Base-by-base conservation (phyloP, 2,329 filamentous ascomycete species). In the Hypoxylon sp. region DNA sequence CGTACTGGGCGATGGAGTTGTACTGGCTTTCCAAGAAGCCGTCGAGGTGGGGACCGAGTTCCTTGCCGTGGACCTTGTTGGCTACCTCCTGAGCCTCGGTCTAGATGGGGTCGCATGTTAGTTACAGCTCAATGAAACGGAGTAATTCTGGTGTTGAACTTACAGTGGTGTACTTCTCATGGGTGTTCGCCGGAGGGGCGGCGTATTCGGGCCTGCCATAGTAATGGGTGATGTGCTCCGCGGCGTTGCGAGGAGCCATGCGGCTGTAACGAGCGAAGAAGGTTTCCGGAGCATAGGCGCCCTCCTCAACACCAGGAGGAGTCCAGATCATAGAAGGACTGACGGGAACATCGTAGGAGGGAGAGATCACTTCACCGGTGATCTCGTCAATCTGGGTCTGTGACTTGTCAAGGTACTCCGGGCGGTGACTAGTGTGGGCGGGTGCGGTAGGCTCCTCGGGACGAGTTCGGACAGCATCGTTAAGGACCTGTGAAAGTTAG, bases 181-280 rank as follows among this genome's bases (percentile, higher is more conserved):
- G 35, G 27, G 70, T 66, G 20, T 64, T 40, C 2, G 72, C 56
- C 0, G 69, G 51, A 1, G 48, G 5, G 20, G 51, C 20, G 13
- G 27, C 4, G 14, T 27, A 33, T 14, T 7, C 31, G 6, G 14
- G 7, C 6, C 31, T 49, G 5, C 72, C 72, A 22, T 74, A 75
- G 6, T 70, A 10, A 13, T 66, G 60, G 10, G 67, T 57, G 20
- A 72, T 75, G 7, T 78, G 59, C 14, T 71, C 65, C 31, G 71
- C 65, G 13, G 69, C 76, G 1, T 70, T 71, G 4, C 68, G 51
- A 1, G 79, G 79, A 11, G 74, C 74, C 80, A 81, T 82, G 51
- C 75, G 77, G 13, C 69, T 68, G 48, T 77, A 81, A 20, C 75
- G 63, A 1, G 55, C 50, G n/a, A 74, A 68, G 50, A 78, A 78